Conservation (phyloP, 2,329 filamentous ascomycete genomes). For the Polytolypa hystricis region DNA sequence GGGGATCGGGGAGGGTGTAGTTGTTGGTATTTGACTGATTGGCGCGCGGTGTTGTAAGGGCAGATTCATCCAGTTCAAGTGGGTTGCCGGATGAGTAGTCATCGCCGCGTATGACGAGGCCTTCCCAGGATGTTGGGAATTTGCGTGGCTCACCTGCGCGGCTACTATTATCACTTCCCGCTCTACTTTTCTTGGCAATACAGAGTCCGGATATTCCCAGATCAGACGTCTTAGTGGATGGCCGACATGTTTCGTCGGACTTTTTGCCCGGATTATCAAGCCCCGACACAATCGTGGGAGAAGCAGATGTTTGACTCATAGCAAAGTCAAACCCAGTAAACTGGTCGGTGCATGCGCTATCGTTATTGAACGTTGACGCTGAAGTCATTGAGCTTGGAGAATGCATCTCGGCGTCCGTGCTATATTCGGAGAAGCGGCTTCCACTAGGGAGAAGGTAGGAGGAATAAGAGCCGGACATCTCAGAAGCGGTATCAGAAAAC, state of each 20-base stretch:
- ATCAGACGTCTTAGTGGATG: constrained; percentile 6
- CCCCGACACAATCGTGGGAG: constrained; percentile 17
- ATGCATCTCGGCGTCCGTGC: constrained; percentile 25
- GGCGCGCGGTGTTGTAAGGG: constrained; percentile 5
- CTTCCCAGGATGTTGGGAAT: background rate
- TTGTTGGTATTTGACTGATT: constrained; percentile 1
- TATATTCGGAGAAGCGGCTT: constrained; percentile 33
- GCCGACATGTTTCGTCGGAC: background rate
- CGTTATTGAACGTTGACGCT: constrained; percentile 21
- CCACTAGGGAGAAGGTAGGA: constrained; percentile 17
- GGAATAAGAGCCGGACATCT: constrained; percentile 15
- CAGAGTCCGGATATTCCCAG: constrained; percentile 22
- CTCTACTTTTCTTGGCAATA: constrained; percentile 26
- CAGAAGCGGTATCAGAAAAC: constrained; percentile 23
- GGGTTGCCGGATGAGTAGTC: background rate
- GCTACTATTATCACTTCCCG: constrained; percentile 7
- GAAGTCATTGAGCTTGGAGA: constrained; percentile 29
- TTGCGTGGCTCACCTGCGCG: too few relatives aligned
- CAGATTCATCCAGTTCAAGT: background rate
- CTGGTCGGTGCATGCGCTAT: constrained; percentile 12
- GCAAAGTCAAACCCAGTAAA: too few relatives aligned
- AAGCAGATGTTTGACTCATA: too few relatives aligned
- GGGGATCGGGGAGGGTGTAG: background rate
- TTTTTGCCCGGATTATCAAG: constrained; percentile 11
- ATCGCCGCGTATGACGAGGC: constrained; percentile 2